Conservation (phyloP, 371 early-diverging fungal genomes). For the Mucor racemosus region DNA sequence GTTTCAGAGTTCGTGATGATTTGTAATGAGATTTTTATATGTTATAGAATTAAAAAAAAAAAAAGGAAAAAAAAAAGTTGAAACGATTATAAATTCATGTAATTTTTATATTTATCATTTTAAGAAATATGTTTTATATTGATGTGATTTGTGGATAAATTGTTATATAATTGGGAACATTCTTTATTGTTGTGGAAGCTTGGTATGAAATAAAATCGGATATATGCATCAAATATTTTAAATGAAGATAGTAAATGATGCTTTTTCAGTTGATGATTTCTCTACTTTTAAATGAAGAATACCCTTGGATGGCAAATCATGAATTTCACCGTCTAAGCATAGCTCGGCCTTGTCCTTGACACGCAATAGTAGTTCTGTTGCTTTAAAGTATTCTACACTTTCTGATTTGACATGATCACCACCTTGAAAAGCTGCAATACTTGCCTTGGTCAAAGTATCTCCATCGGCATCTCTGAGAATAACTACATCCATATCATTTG, state of each 20-base stretch:
- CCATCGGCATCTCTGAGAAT: constrained; percentile 32
- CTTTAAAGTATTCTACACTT: constrained; percentile 45
- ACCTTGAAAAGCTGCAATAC: constrained; percentile 39
- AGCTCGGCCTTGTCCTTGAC: constrained; percentile 43
- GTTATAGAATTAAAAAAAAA: constrained; percentile 10
- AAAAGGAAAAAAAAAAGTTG: background rate
- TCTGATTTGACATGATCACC: constrained; percentile 41
- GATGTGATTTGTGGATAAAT: too few species aligned
- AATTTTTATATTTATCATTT: background rate
- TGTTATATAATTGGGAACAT: background rate
- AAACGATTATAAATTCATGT: background rate
- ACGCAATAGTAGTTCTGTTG: constrained; percentile 36
- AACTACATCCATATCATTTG: constrained; percentile 42
- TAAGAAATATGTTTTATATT: background rate
- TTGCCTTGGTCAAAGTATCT: constrained; percentile 35
- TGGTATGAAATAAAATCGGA: background rate
- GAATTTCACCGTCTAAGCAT: constrained; percentile 55
- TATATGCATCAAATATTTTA: constrained; percentile 2
- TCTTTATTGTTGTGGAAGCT: background rate
- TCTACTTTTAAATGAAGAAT: constrained; percentile 35
- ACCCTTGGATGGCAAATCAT: constrained; percentile 33
- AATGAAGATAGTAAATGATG: constrained; percentile 21
- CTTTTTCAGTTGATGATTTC: constrained; percentile 23
- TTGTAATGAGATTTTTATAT: constrained; percentile 56
- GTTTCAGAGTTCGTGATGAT: constrained; percentile 86